Evolutionary conservation across 805 yeast genomes (phyloP).

Genomic region (Allodekkera sacchari): DNA sequence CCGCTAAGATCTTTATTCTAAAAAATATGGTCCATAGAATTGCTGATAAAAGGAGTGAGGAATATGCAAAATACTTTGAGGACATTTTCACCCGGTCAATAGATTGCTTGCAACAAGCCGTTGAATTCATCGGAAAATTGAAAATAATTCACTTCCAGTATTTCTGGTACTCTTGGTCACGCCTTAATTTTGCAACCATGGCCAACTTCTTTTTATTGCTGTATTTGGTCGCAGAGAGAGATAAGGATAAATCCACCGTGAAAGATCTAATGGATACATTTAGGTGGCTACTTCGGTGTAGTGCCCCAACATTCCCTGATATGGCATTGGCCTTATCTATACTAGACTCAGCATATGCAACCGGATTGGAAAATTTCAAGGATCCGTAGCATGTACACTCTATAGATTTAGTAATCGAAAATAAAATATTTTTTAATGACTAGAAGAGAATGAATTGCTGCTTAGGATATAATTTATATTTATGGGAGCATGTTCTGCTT

Average conservation of each 20-base stretch:
- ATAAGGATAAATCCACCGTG: not conserved
- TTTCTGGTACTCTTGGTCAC: constrained; percentile 7
- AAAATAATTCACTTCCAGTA: constrained; percentile 2
- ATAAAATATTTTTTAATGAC: no score
- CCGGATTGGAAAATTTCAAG: no score
- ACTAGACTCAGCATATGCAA: constrained; percentile 1
- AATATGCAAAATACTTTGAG: not conserved
- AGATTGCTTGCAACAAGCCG: constrained; percentile 1
- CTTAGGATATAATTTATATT: no score
- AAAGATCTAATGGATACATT: constrained; percentile 2
- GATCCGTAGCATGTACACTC: no score
- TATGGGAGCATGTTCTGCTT: no score
- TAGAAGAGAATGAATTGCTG: no score
- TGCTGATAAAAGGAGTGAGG: not conserved
- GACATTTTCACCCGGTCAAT: constrained; percentile 1
- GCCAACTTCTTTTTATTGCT: constrained; percentile 4
- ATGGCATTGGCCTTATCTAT: constrained; percentile 1
- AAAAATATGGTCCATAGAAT: not conserved
- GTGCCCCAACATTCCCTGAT: constrained; percentile 2
- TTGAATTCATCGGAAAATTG: constrained; percentile 1
- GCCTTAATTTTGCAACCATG: constrained; percentile 4
- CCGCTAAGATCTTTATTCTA: constrained; percentile 1
- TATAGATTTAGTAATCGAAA: no score
- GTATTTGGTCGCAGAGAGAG: not conserved
- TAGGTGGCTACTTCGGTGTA: constrained; percentile 3